phyloP scores from a whole-genome alignment of 345 rosid species.

The Triadica sebifera region DNA sequence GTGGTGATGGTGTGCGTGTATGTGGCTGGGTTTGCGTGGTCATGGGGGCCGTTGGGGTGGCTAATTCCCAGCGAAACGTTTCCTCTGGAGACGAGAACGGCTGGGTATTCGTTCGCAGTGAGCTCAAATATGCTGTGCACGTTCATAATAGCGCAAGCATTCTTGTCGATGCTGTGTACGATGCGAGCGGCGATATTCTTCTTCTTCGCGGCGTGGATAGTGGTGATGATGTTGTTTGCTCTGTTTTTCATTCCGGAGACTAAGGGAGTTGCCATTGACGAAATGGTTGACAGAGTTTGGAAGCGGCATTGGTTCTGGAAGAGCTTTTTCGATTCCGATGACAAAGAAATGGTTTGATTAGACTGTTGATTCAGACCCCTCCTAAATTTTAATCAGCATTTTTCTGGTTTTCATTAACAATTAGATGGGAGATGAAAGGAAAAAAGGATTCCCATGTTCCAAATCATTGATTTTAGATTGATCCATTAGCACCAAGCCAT shows the following conservation, averaged over 20 bases:
- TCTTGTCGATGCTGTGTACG: slow-evolving; percentile 57
- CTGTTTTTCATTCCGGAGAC: slow-evolving; percentile 57
- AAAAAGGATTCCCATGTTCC: too few species aligned
- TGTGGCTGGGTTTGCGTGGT: slow-evolving; percentile 72
- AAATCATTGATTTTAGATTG: too few species aligned
- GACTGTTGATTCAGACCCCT: neutral
- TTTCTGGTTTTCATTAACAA: too few species aligned
- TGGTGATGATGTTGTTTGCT: slow-evolving; percentile 52
- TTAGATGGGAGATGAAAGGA: too few species aligned
- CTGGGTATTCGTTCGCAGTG: slow-evolving; percentile 62
- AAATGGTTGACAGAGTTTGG: slow-evolving; percentile 50
- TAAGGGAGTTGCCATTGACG: slow-evolving; percentile 50
- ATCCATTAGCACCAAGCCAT: too few species aligned
- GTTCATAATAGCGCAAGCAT: slow-evolving; percentile 72
- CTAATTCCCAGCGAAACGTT: slow-evolving; percentile 67
- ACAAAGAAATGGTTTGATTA: neutral
- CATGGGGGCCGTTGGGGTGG: slow-evolving; percentile 90
- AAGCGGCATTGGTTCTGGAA: slow-evolving; percentile 45
- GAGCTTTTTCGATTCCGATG: slow-evolving; percentile 27
- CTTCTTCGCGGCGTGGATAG: slow-evolving; percentile 62
- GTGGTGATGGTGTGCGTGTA: slow-evolving; percentile 45
- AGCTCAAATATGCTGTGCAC: slow-evolving; percentile 83
- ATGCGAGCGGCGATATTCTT: slow-evolving; percentile 51
- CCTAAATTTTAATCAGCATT: too few species aligned
- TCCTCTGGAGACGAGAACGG: slow-evolving; percentile 60